Conservation (phyloP, 2,329 filamentous ascomycete genomes). For the Penicillium concentricum region DNA sequence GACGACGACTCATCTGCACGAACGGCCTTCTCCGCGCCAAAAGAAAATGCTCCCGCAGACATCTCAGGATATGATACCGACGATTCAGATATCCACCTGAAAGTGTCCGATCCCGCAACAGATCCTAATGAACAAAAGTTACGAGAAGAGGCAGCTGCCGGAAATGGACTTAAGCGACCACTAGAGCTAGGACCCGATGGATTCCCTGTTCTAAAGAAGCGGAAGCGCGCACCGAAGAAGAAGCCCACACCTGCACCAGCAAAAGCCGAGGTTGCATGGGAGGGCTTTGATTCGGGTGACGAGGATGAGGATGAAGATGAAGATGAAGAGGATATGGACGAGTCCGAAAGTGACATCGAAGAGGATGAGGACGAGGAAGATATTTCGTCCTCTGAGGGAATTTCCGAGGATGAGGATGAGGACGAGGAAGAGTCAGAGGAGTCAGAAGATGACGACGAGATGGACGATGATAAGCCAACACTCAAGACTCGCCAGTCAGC, state of each 20-base stretch:
- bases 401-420: slow-evolving; percentile 14
- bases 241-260: slow-evolving; percentile 37
- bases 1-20: slow-evolving; percentile 41
- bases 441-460: slow-evolving; percentile 22
- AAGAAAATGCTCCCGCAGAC: slow-evolving; percentile 29
- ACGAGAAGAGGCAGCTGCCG: slow-evolving; percentile 49
- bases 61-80: slow-evolving; percentile 35
- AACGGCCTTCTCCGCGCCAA: slow-evolving; percentile 14
- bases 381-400: slow-evolving; percentile 13
- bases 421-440: slow-evolving; percentile 29
- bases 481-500: slow-evolving; percentile 55
- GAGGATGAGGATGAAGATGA: slow-evolving; percentile 37
- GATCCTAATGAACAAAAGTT: slow-evolving; percentile 43
- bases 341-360: slow-evolving; percentile 25
- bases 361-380: slow-evolving; percentile 30
- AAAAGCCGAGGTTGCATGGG: slow-evolving; percentile 42
- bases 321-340: slow-evolving; percentile 17
- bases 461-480: slow-evolving; percentile 15
- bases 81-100: slow-evolving; percentile 33
- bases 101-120: slow-evolving; percentile 19
- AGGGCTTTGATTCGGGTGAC: slow-evolving; percentile 47
- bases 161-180: slow-evolving; percentile 82
- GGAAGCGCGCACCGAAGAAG: slow-evolving; percentile 64
- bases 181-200: slow-evolving; percentile 77
- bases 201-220: slow-evolving; percentile 76